Evolutionary conservation across 495 filamentous ascomycete species (phyloP), one percentile per base, ranked within the genome.

Genomic region (Penicillium taxi): DNA sequence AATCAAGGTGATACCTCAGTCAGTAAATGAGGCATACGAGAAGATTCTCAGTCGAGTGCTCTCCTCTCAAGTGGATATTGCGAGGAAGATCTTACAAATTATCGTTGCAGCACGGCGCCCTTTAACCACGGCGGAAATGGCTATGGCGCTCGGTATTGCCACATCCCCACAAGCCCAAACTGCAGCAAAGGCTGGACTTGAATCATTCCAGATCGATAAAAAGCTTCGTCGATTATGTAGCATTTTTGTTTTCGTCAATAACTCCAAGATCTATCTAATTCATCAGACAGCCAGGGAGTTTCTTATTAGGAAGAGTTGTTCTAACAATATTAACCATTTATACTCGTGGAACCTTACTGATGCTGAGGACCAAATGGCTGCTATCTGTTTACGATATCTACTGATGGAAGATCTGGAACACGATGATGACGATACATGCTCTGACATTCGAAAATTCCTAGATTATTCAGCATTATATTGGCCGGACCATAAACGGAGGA

Each of bases 201-300:
- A 52, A 1, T 12, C 35, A 38, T 22, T 45, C 17, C 22, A 25
- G 7, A 33, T 61, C 2, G 35, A 39, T 12, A 28, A 26, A 11
- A 43, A 39, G 13, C 40, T 72, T 2, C 59, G 56, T 23, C 37
- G 42, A 12, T 18, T 65, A 9, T 69, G 62, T 32, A 58, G 64
- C 2, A 51, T 60, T 8, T 66, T 73, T 28, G 43, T 73, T 3
- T 51, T 51, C 14, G 44, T 66, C 1, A 51, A 57, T n/a, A 49
- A 63, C 29, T 55, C 49, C 5, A 53, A 48, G 16, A 42, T 70
- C 12, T 64, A 60, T 39, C 48, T 61, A 0, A 49, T 61, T 13
- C 55, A 63, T 39, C 50, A 63, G 33, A 61, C 55, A 19, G 59
- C 48, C 0, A 56, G 45, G 12, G 57, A 63, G 16, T 63, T 55